Conservation (phyloP, 2,329 filamentous ascomycete species). For the Rhinocladiella similis region DNA sequence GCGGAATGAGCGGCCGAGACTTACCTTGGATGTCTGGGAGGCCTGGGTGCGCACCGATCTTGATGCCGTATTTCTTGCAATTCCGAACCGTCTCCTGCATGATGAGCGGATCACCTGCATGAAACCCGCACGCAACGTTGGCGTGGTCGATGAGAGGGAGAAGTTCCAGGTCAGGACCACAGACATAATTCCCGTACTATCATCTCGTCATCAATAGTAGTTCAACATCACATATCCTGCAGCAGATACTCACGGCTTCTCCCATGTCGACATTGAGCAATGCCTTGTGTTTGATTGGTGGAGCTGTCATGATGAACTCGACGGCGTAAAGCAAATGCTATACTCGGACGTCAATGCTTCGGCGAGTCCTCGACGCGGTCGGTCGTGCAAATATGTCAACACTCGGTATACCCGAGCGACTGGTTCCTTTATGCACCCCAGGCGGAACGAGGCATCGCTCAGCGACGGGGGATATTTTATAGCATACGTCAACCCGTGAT, state of each 20-base stretch:
- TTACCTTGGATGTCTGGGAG: slow-evolving; percentile 52
- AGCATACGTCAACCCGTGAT: neutral
- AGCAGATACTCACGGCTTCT: slow-evolving; percentile 38
- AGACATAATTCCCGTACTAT: slow-evolving; percentile 47
- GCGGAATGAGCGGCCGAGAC: neutral
- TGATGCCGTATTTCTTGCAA: slow-evolving; percentile 59
- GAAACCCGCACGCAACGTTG: slow-evolving; percentile 63
- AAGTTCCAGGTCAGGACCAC: slow-evolving; percentile 60
- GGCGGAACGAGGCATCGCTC: too few relatives aligned
- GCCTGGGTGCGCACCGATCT: slow-evolving; percentile 63
- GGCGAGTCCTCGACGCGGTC: too few relatives aligned
- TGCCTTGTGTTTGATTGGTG: slow-evolving; percentile 53
- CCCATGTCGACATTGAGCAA: slow-evolving; percentile 51
- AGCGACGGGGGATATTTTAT: neutral
- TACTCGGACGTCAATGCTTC: neutral
- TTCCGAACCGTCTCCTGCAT: slow-evolving; percentile 61
- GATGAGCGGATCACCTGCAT: slow-evolving; percentile 63
- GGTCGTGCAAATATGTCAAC: too few relatives aligned
- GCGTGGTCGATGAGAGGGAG: slow-evolving; percentile 63
- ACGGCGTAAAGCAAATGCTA: neutral
- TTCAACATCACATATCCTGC: neutral
- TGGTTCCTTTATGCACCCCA: too few relatives aligned
- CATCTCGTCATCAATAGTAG: slow-evolving; percentile 3
- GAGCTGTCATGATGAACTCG: slow-evolving; percentile 21
- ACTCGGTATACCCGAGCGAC: neutral